These are phyloP conservation scores for Tolypocladium ovalisporum DNA, from an alignment of 2,329 filamentous ascomycete genomes.

Conservation along the genomic window DNA sequence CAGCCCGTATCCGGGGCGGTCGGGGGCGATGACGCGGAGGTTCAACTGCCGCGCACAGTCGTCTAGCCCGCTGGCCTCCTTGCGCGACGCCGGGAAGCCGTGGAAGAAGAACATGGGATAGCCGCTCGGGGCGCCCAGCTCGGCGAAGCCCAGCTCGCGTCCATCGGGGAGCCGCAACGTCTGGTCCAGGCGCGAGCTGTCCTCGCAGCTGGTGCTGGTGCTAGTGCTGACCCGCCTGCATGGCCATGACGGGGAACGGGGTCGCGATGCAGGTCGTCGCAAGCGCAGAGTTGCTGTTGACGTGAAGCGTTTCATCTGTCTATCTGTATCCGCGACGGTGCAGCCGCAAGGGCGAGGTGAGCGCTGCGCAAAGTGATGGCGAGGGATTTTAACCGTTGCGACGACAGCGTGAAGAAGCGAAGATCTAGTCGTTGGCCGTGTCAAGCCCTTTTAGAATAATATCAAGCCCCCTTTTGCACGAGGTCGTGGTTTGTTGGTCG, in stretches of 20 bases:
- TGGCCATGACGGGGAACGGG: not conserved
- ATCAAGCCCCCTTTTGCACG: not conserved
- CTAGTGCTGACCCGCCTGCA: not conserved
- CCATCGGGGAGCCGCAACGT: conserved; percentile 26
- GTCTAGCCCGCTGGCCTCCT: conserved; percentile 21
- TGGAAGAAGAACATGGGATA: conserved; percentile 28
- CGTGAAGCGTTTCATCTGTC: not conserved
- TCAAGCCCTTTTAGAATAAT: too few relatives aligned
- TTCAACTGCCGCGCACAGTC: conserved; percentile 11
- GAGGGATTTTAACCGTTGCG: too few relatives aligned
- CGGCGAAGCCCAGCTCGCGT: conserved; percentile 27
- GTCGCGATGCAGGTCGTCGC: not conserved
- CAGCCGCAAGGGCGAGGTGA: not conserved
- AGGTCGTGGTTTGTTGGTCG: not conserved
- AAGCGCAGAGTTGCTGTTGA: not conserved
- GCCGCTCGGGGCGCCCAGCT: conserved; percentile 21
- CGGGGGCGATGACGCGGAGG: conserved; percentile 24
- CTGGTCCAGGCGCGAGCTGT: conserved; percentile 6
- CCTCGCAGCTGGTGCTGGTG: not conserved
- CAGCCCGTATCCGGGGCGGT: conserved; percentile 31
- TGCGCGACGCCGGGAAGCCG: conserved; percentile 28
- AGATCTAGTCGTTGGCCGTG: not conserved
- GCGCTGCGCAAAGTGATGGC: not conserved
- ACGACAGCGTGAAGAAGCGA: not conserved
- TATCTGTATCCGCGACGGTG: not conserved